Evolutionary conservation across 441 rosid genomes (phyloP).

Genomic region (Hypseocharis bilobata): DNA sequence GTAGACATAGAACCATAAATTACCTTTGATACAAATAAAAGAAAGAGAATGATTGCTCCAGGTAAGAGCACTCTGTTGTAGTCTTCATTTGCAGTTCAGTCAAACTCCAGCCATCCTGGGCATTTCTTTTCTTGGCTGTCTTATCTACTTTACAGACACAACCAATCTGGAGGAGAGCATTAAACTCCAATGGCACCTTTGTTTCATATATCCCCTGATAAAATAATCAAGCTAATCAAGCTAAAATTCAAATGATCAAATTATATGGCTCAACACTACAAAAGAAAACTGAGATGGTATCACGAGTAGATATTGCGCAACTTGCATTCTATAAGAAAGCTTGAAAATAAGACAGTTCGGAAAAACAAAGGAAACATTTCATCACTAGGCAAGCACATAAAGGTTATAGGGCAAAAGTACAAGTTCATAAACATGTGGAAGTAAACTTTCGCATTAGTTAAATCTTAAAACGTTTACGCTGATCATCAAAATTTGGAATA

Average conservation of each 20-base stretch:
- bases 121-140: constrained; percentile 50
- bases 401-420: too few species aligned
- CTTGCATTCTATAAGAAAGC: too few species aligned
- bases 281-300: constrained; percentile 17
- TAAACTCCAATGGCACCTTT: constrained; percentile 67
- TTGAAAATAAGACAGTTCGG: too few species aligned
- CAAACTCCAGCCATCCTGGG: constrained; percentile 77
- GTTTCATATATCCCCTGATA: constrained; percentile 85
- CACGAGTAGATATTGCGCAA: neutral
- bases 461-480: too few species aligned
- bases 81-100: constrained; percentile 83
- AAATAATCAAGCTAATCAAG: constrained; percentile 27
- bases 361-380: neutral
- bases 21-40: constrained; percentile 90
- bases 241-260: constrained; percentile 10
- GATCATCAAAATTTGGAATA: too few species aligned
- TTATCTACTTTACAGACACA: constrained; percentile 90
- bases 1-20: constrained; percentile 1
- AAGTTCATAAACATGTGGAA: too few species aligned
- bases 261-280: neutral
- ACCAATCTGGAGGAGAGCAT: constrained; percentile 77
- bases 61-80: constrained; percentile 78
- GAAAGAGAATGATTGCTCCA: constrained; percentile 68
- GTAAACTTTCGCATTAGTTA: too few species aligned
- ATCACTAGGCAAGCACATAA: too few species aligned